Evolutionary conservation across 2,329 filamentous ascomycete genomes (phyloP), one percentile per base, ranked within the genome.

Genomic region (Epichloe sylvatica): DNA sequence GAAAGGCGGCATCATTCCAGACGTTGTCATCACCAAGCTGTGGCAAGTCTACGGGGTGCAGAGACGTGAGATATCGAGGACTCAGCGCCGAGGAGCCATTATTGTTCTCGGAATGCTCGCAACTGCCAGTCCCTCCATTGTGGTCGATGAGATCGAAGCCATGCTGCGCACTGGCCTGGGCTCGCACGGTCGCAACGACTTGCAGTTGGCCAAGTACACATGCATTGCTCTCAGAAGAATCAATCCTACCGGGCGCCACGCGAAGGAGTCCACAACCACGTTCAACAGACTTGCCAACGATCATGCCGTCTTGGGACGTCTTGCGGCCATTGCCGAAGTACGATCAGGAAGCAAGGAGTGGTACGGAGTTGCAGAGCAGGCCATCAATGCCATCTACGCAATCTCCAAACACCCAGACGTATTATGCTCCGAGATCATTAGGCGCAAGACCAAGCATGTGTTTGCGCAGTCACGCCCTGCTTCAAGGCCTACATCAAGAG

Each of bases 31-130:
- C 45, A 77, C 84, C 47, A 98, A 97, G 70, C 73, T 98, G 5
- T 98, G 94, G 92, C 89, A 95, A 61, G 90, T 98, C 3, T 98
- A 98, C 61, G 88, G 91, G 38, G 84, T 96, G 42, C 90, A 95
- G 62, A 92, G 84, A 69, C 83, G 86, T 53, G 90, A 96, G 51
- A 96, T 96, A 42, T 97, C 92, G 0, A 84, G 82, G 59, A 91
- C 82, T 2, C 92, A 97, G 65, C 79, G 92, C 54, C 80, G 92
- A 41, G 92, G 92, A 25, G 83, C 92, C 46, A 97, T 98, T 62
- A 97, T 98, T 55, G 86, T 97, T 6, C 74, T 98, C 3, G 91
- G 94, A 15, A 98, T 98, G 94, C 76, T 98, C 48, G 90, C 91
- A 4, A 82, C 92, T 2, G 92, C 94, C 2, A 88, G 86, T 54